Base-by-base conservation (phyloP, 2,329 filamentous ascomycete genomes). In the Hymenoscyphus occultus region DNA sequence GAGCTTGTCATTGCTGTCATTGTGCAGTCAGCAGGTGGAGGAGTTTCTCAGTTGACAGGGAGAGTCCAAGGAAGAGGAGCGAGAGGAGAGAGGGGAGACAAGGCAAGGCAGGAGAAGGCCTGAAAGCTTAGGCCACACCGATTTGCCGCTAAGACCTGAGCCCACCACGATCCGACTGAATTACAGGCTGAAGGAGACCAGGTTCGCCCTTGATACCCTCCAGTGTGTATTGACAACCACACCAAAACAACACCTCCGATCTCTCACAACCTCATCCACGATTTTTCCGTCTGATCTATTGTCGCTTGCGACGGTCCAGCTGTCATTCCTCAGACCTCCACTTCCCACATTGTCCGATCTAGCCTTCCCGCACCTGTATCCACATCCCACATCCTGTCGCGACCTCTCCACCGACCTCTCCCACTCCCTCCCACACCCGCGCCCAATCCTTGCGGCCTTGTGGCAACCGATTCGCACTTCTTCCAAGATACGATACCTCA, bases 341-440 rank as follows among this genome's bases (percentile, higher is more conserved):
- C 32, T 39, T 59, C 35, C 9, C 57, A 48, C 32, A 54, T 62
- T 62, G 48, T 60, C 65, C 62, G 67, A 56, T 45, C 42, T 45
- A 45, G 42, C 16, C 45, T n/a, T 57, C 19, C 54, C 54, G 54
- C 54, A 39, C 54, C 7, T 57, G 13, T 28, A 32, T 51, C 54
- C 68, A 61, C 67, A 61, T 68, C 56, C 54, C 68, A 61, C 67
- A 61, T 68, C 56, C 68, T 64, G 69, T 71, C 71, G 71, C 71
- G 67, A 67, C 66, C 62, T 61, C 62, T 61, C 63, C 61, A 66
- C 59, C 60, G 32, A 54, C 58, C 59, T 60, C 59, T 60, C 62
- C 59, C 64, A 61, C 58, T 32, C 61, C 59, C 28, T 28, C 28
- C 28, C 28, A 28, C 59, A 60, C 62, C 59, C 63, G 28, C 59